Conservation (phyloP, 257 asterid species). For the Solanum ahanhuiri region DNA sequence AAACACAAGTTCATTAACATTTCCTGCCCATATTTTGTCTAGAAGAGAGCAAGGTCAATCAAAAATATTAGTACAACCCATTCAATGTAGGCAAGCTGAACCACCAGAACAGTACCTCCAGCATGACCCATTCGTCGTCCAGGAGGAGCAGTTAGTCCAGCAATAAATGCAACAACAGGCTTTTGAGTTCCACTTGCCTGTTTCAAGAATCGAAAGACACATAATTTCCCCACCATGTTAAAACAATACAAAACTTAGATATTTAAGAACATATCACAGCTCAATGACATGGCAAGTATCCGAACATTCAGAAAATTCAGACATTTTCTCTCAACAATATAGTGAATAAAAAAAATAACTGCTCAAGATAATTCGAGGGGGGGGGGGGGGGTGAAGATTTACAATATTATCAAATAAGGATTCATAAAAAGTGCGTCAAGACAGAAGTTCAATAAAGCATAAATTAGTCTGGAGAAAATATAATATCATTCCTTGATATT, state of each 20-base stretch:
- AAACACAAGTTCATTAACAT: background rate
- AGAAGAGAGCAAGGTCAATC: background rate
- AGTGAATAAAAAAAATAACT: background rate
- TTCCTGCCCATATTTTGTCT: background rate
- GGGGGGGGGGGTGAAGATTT: background rate
- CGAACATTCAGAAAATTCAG: background rate
- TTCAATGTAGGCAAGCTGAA: background rate
- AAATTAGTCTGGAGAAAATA: background rate
- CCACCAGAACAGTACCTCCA: constrained; percentile 53
- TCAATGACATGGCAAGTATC: background rate
- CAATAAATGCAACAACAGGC: constrained; percentile 90
- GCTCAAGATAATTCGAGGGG: background rate
- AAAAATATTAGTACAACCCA: background rate
- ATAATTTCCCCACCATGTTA: background rate
- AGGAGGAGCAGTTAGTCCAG: constrained; percentile 99
- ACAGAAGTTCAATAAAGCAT: background rate
- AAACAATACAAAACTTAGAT: background rate
- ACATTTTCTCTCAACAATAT: background rate
- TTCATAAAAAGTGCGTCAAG: background rate
- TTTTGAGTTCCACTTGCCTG: constrained; percentile 93
- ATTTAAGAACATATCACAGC: background rate
- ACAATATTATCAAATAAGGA: background rate
- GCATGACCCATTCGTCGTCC: constrained; percentile 99
- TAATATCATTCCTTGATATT: background rate
- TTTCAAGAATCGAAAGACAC: constrained; percentile 3